Base-by-base conservation (phyloP, 805 yeast species). In the Kluyveromyces dobzhanskii region DNA sequence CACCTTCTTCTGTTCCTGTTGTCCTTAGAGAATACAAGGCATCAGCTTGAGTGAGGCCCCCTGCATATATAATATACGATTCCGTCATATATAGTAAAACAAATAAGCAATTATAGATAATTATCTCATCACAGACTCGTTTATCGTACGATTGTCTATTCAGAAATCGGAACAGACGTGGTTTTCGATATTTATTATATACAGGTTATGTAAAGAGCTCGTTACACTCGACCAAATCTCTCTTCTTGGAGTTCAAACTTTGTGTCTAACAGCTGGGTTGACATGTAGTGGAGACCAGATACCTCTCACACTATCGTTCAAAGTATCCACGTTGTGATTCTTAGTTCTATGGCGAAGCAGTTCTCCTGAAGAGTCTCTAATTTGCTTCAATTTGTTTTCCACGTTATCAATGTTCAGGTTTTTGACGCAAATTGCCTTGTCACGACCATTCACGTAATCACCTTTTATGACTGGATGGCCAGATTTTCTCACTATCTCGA, bases 1-100 rank as follows among this genome's bases (percentile, higher is more conserved):
- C 98, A 9, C 95, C 98, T 31, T 83, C 94, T n/a, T 86, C 97
- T 1, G 97, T 92, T 42, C 98, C 98, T 19, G 97, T 92, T 35
- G 85, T 92, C 44, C 67, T 92, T 51, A 76, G 97, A 64, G 98
- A 92, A 62, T 92, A 90, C 62, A 85, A 86, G 61, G 61, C 61
- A 36, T 56, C 60, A 28, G 62, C 61, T 46, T 58, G 46, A 42
- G 13, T 25, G 24, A 24, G 9, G 24, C 24, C 24, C 24, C 9
- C 14, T 38, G 33, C 37, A 32, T 32, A 32, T 32, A 32, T 18
- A 32, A 32, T 17, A 18, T 21, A 21, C 24, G 24, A 21, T 21
- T 6, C 6, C 9, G 9, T 21, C 24, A 21, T 19, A 32, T 19
- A 32, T 27, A 27, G n/a, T n/a, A 12, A 7, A 27, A 11, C 11